Percentiles rank a stretch among this genome's conserved stretches.
Conservation (phyloP, 345 rosid genomes). For the Firmiana major region DNA sequence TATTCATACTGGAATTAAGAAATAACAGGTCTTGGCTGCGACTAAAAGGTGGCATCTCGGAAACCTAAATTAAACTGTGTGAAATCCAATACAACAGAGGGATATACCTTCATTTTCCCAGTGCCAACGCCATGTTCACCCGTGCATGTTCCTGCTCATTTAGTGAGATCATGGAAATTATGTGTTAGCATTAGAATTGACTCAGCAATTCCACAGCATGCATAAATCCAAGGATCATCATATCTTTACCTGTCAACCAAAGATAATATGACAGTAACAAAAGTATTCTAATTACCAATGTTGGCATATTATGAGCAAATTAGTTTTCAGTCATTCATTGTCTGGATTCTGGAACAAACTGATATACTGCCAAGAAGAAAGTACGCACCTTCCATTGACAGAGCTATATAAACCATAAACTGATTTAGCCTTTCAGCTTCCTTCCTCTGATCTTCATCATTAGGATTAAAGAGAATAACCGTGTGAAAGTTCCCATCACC, state of each 20-base stretch:
- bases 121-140: constrained; percentile 98
- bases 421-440: constrained; percentile 81
- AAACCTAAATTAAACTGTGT: not conserved
- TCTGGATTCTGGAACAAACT: not conserved
- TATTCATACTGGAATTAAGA: not conserved
- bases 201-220: not conserved
- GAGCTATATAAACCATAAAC: constrained; percentile 72
- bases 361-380: not conserved
- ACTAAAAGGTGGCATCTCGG: not conserved
- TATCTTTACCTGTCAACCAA: not conserved
- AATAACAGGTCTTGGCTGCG: not conserved
- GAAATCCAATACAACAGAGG: not conserved
- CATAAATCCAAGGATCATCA: not conserved
- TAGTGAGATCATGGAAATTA: constrained; percentile 9
- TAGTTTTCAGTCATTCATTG: not conserved
- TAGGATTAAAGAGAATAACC: constrained; percentile 70
- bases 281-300: not conserved
- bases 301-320: not conserved
- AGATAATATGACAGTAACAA: not conserved
- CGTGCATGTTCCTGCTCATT: constrained; percentile 78
- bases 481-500: constrained; percentile 96
- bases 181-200: not conserved
- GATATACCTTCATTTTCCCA: constrained; percentile 82
- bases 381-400: constrained; percentile 74
- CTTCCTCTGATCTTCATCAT: constrained; percentile 50